These are phyloP conservation scores for Aspergillus diversus DNA, from an alignment of 495 filamentous ascomycete species.

Conservation along the genomic window DNA sequence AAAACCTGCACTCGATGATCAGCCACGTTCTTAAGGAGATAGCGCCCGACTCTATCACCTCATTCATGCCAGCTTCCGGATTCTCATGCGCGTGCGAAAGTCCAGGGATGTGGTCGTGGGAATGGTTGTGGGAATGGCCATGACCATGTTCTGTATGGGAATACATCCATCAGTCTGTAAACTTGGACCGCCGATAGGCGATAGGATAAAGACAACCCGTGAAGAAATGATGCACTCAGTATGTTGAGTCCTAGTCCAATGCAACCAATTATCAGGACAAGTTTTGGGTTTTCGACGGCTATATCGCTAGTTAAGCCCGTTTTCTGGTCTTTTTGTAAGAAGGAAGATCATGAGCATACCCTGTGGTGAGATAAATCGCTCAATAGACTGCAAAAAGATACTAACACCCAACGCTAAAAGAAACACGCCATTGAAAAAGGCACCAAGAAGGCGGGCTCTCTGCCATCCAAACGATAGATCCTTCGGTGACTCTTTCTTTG, in stretches of 20 bases:
- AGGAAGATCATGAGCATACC: conserved; percentile 21
- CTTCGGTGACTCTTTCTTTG: conserved; percentile 33
- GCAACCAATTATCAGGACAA: conserved; percentile 79
- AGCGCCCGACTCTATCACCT: background rate
- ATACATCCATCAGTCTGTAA: background rate
- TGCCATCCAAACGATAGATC: conserved; percentile 66
- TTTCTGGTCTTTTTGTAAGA: background rate
- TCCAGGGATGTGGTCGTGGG: conserved; percentile 19
- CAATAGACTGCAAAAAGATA: conserved; percentile 86
- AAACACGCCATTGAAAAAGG: conserved; percentile 90
- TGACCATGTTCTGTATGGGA: conserved; percentile 30
- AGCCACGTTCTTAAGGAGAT: background rate
- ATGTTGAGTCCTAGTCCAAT: conserved; percentile 80
- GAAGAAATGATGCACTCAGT: conserved; percentile 61
- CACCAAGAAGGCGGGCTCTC: conserved; percentile 83
- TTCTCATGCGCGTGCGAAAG: conserved; percentile 29
- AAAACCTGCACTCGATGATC: background rate
- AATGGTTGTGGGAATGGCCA: conserved; percentile 26
- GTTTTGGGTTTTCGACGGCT: conserved; percentile 35
- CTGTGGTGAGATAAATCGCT: conserved; percentile 67
- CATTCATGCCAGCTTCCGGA: background rate
- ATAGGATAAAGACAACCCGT: conserved; percentile 12
- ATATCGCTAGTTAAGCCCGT: background rate
- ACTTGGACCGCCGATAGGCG: background rate
- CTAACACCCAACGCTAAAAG: conserved; percentile 84